Conservation (phyloP, 2,329 filamentous ascomycete species). For the Aspergillus neotritici region DNA sequence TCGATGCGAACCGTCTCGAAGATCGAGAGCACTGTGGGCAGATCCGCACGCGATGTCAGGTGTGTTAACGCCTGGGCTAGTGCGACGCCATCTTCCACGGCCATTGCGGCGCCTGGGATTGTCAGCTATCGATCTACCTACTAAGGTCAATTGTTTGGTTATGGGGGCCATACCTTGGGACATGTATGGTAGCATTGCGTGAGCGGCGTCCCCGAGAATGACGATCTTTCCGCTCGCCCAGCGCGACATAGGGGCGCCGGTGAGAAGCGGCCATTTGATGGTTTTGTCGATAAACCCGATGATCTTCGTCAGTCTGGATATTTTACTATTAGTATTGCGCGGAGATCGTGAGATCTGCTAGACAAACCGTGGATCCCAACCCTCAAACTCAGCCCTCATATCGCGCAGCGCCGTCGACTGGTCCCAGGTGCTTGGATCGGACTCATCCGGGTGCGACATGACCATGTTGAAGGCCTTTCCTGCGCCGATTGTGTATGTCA, state of each 20-base stretch:
- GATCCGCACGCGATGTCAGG: constrained; percentile 19
- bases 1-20: constrained; percentile 36
- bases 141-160: not conserved
- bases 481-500: constrained; percentile 39
- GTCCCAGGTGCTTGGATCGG: constrained; percentile 29
- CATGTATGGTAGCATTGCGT: constrained; percentile 44
- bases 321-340: not conserved
- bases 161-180: constrained; percentile 25
- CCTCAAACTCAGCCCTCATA: constrained; percentile 24
- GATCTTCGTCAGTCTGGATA: constrained; percentile 22
- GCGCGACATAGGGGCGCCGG: constrained; percentile 8
- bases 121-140: not conserved
- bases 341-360: no score
- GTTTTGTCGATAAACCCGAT: constrained; percentile 14
- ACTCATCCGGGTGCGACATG: constrained; percentile 38
- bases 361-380: constrained; percentile 18
- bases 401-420: constrained; percentile 21
- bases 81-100: constrained; percentile 41
- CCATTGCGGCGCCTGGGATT: constrained; percentile 38
- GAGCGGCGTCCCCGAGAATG: constrained; percentile 41
- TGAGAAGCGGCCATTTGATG: constrained; percentile 23
- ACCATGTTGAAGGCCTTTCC: constrained; percentile 46
- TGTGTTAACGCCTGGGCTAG: constrained; percentile 30
- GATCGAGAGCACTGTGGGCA: constrained; percentile 29
- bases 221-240: constrained; percentile 27